phyloP scores from a whole-genome alignment of 257 asterid genomes.

The Dorcoceras hygrometricum region DNA sequence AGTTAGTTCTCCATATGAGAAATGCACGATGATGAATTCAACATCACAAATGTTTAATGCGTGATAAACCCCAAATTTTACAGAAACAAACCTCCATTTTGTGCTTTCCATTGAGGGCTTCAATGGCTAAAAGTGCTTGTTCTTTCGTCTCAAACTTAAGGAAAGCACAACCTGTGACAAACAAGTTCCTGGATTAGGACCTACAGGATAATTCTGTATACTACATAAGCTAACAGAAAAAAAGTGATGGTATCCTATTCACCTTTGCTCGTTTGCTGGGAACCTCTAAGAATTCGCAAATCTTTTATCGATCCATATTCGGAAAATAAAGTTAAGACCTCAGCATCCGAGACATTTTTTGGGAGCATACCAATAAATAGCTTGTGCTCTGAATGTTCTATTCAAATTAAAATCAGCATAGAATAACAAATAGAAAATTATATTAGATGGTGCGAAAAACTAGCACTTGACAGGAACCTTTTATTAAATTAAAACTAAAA shows the following conservation, averaged over 20 bases:
- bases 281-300: constrained; percentile 86
- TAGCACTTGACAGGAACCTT: constrained; percentile 4
- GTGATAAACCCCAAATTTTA: constrained; percentile 4
- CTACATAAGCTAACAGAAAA: constrained; percentile 13
- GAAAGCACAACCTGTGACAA: constrained; percentile 82
- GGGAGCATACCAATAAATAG: constrained; percentile 98
- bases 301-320: constrained; percentile 80
- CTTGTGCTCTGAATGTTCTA: constrained; percentile 71
- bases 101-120: constrained; percentile 88
- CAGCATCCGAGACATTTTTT: constrained; percentile 78
- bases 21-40: not conserved
- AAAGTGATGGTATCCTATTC: constrained; percentile 17
- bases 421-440: constrained; percentile 7
- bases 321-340: constrained; percentile 77
- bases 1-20: not conserved
- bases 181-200: constrained; percentile 18
- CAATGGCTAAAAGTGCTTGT: constrained; percentile 88
- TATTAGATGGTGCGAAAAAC: not conserved
- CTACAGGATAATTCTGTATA: constrained; percentile 15
- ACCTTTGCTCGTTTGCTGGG: constrained; percentile 96
- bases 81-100: constrained; percentile 80
- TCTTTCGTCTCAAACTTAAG: constrained; percentile 85
- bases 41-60: not conserved
- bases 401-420: constrained; percentile 4
- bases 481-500: too few species aligned